Evolutionary conservation across 306 rosid genomes (phyloP).

Genomic region (Trifolium dubium): DNA sequence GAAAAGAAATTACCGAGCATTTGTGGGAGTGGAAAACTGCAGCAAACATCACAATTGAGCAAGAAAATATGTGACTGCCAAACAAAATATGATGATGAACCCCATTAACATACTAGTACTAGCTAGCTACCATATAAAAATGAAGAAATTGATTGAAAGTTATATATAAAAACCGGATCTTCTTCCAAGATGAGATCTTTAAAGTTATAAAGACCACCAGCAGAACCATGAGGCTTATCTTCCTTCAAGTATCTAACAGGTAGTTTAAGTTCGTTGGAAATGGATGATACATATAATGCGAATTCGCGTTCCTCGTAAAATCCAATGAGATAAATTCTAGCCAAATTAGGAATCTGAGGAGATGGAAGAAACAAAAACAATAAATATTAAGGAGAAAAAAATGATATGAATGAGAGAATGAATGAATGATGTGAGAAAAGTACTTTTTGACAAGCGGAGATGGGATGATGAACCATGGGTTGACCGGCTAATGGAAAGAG

Average conservation of each 20-base stretch:
- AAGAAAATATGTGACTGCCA: conserved; percentile 84
- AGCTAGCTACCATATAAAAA: background rate
- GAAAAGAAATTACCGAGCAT: conserved; percentile 76
- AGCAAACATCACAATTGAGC: conserved; percentile 96
- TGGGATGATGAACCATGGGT: conserved; percentile 98
- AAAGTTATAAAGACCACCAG: conserved; percentile 90
- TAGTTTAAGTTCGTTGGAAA: conserved; percentile 89
- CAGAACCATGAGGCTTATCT: conserved; percentile 96
- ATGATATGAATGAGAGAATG: background rate
- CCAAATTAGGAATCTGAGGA: conserved; percentile 83
- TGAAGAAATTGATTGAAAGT: conserved; percentile 31
- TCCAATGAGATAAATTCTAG: conserved; percentile 83
- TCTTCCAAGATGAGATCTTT: conserved; percentile 95
- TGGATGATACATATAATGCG: conserved; percentile 76
- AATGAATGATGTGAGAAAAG: background rate
- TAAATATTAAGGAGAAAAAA: too few relatives aligned
- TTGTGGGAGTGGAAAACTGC: conserved; percentile 87
- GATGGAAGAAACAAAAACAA: conserved; percentile 15
- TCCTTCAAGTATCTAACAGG: conserved; percentile 95
- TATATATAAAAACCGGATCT: conserved; percentile 56
- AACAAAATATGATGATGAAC: conserved; percentile 45
- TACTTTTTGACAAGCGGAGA: conserved; percentile 93
- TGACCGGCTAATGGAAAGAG: conserved; percentile 97
- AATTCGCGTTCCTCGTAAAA: conserved; percentile 97
- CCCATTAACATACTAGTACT: conserved; percentile 21